Percentiles rank a stretch among this genome's conserved stretches.
Conservation (phyloP, 768 basidiomycete species). For the Gyrodon lividus region DNA sequence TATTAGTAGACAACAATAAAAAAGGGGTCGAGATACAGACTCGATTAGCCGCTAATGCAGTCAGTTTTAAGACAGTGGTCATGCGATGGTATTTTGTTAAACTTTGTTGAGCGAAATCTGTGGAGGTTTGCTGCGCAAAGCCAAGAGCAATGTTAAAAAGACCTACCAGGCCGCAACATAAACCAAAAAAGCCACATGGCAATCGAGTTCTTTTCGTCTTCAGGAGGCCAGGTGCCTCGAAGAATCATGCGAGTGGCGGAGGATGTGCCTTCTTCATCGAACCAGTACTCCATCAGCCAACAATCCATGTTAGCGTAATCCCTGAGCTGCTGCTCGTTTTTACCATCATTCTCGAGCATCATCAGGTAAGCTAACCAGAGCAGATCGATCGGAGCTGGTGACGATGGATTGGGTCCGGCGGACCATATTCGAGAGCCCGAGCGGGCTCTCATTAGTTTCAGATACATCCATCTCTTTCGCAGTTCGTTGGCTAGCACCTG, state of each 20-base stretch:
- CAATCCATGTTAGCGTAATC: constrained; percentile 59
- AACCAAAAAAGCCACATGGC: constrained; percentile 85
- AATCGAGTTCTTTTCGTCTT: constrained; percentile 50
- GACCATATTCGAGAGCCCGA: constrained; percentile 16
- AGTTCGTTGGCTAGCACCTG: constrained; percentile 60
- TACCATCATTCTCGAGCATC: constrained; percentile 80
- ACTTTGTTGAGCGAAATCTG: constrained; percentile 49
- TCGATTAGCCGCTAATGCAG: constrained; percentile 66
- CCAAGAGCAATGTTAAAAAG: neutral
- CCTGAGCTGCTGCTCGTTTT: constrained; percentile 68
- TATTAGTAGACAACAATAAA: constrained; percentile 3
- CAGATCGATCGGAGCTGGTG: constrained; percentile 32
- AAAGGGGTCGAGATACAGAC: constrained; percentile 37
- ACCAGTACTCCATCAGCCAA: constrained; percentile 71
- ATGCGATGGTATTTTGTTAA: constrained; percentile 44
- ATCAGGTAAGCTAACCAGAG: constrained; percentile 72
- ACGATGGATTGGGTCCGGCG: constrained; percentile 24
- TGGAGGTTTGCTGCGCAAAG: constrained; percentile 2
- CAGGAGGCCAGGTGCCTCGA: constrained; percentile 56
- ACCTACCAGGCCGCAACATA: constrained; percentile 58
- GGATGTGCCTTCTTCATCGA: constrained; percentile 58
- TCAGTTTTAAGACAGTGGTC: constrained; percentile 52
- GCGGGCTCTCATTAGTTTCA: constrained; percentile 55
- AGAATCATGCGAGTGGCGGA: constrained; percentile 40
- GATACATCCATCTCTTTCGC: constrained; percentile 52